phyloP scores from a whole-genome alignment of 208 protist genomes.

The Acanthamoeba lenticulata region DNA sequence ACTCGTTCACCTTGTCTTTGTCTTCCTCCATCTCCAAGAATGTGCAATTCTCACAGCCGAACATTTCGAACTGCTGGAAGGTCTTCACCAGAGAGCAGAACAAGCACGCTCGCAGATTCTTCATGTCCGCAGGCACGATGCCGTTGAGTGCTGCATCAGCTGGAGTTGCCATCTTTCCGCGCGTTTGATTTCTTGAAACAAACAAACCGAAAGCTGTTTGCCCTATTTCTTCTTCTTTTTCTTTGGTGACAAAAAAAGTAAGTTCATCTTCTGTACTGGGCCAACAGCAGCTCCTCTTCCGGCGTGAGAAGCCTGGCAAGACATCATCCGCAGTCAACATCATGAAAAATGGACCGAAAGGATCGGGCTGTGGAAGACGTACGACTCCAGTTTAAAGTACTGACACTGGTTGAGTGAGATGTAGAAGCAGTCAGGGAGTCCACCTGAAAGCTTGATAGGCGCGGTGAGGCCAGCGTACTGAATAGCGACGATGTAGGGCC shows the following conservation, averaged over 20 bases:
- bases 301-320: too few species aligned
- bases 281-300: too few species aligned
- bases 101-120: constrained; percentile 27
- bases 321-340: too few species aligned
- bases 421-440: not conserved
- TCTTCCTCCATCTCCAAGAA: constrained; percentile 56
- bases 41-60: constrained; percentile 65
- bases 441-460: not conserved
- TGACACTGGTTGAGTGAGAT: constrained; percentile 3
- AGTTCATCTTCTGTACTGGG: too few species aligned
- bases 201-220: too few species aligned
- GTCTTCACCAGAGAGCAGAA: constrained; percentile 60
- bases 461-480: not conserved
- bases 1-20: constrained; percentile 48
- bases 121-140: constrained; percentile 49
- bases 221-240: too few species aligned
- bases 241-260: too few species aligned
- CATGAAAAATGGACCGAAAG: too few species aligned
- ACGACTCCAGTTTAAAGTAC: constrained; percentile 29
- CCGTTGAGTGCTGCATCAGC: constrained; percentile 11
- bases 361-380: too few species aligned
- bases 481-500: constrained; percentile 20
- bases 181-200: too few species aligned
- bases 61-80: constrained; percentile 45
- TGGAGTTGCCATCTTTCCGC: constrained; percentile 17